Conservation (phyloP, 495 filamentous ascomycete genomes). For the Neurospora africana region DNA sequence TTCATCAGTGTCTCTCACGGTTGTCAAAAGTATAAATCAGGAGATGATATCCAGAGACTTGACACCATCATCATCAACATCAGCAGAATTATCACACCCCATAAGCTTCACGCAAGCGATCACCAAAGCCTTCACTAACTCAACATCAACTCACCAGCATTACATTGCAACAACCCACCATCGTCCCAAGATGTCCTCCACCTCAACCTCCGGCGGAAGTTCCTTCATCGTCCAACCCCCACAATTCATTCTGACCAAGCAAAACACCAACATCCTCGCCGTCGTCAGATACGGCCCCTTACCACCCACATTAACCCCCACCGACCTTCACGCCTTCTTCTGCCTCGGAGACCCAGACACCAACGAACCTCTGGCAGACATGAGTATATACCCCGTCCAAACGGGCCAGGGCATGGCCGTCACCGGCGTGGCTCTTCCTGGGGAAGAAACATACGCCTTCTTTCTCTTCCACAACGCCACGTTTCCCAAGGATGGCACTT, state of each 20-base stretch:
- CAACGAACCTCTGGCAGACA: not conserved
- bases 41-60: not conserved
- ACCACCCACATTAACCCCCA: not conserved
- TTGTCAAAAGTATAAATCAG: not conserved
- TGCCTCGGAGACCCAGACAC: not conserved
- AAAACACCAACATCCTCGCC: not conserved
- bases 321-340: not conserved
- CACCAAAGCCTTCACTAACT: not conserved
- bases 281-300: not conserved
- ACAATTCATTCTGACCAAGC: not conserved
- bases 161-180: not conserved
- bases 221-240: not conserved
- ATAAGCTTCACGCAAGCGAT: not conserved
- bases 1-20: not conserved
- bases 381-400: not conserved
- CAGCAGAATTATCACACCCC: not conserved
- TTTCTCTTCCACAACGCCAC: not conserved
- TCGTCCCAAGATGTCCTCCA: not conserved
- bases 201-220: not conserved
- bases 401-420: not conserved
- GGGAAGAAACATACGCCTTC: not conserved
- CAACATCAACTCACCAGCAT: not conserved
- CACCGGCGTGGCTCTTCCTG: not conserved
- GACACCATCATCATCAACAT: too few species aligned
- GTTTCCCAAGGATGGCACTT: not conserved